Evolutionary conservation across 148 eudicot genomes (phyloP), one percentile per base, ranked within the genome.

Genomic region (Limonium bicolor): DNA sequence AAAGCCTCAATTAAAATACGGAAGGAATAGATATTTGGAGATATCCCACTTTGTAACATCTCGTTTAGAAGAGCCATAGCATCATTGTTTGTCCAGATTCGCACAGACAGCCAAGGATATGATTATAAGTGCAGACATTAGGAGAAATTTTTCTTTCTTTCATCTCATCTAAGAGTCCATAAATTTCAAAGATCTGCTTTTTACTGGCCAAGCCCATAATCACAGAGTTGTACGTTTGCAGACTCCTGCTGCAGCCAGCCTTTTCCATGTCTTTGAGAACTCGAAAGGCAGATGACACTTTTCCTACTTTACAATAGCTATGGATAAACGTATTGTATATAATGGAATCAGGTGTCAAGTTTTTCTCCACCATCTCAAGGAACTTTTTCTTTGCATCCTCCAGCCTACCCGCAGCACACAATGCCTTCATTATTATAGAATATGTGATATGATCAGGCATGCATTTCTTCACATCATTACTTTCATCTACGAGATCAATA

Each of bases 261-360:
- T 62, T 83, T 72, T 90, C 97, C 97, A 90, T 90, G 64, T 90
- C 97, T 60, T 78, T 84, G 12, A 90, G 82, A 73, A 80, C 97
- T 39, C 78, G 82, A 52, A 90, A 84, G 39, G 97, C 97, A 33
- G 88, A 72, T 36, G 95, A 76, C 20, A 90, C 51, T 59, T 80
- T 90, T 51, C 87, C 95, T 48, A 20, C 49, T 61, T 68, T 70
- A 71, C 87, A 90, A 52, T 80, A 69, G 59, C 55, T 58, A 52
- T 60, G 54, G 24, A 90, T 53, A 50, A 90, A 80, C 18, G 56
- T 77, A 53, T 84, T 66, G 54, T 80, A 90, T 15, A 84, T 36
- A 36, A 51, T 22, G 55, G 88, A 77, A 70, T 90, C 95, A 34
- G 93, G 95, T 41, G 51, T 66, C 37, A 90, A 32, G 35, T 75